Percentiles rank a stretch among this genome's conserved stretches.
These are phyloP conservation scores for Spathaspora sp. DNA, from an alignment of 1,139 yeast species.

Conservation along the genomic window DNA sequence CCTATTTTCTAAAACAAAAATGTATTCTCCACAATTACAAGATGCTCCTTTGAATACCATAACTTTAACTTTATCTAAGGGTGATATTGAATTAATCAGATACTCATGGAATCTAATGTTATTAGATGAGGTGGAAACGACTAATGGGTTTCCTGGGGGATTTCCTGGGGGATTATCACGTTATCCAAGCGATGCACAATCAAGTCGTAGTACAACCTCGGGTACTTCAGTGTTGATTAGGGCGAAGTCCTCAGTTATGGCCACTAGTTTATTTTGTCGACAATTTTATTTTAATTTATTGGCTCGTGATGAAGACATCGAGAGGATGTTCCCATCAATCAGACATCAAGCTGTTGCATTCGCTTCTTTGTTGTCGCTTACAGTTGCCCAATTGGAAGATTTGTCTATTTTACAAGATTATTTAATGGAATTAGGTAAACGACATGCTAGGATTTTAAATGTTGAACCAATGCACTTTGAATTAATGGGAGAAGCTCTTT, in stretches of 20 bases:
- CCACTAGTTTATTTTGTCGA: constrained; percentile 55
- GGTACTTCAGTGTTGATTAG: constrained; percentile 2
- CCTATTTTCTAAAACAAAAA: too few relatives aligned
- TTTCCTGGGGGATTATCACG: background rate
- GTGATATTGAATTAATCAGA: constrained; percentile 41
- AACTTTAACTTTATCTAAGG: constrained; percentile 26
- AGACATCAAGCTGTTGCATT: constrained; percentile 74
- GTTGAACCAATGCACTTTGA: constrained; percentile 74
- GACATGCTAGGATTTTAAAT: constrained; percentile 74
- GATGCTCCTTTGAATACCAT: too few relatives aligned
- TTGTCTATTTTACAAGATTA: constrained; percentile 54
- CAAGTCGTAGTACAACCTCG: constrained; percentile 1
- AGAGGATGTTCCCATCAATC: constrained; percentile 60
- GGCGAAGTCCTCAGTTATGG: constrained; percentile 24
- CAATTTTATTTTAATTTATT: constrained; percentile 63
- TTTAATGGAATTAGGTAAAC: constrained; percentile 63
- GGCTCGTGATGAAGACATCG: constrained; percentile 52
- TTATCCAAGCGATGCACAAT: background rate
- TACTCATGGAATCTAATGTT: constrained; percentile 48
- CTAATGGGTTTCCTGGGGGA: background rate
- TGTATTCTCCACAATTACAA: too few relatives aligned
- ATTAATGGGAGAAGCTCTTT: constrained; percentile 75
- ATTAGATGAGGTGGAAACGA: constrained; percentile 30
- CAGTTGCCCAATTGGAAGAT: constrained; percentile 48
- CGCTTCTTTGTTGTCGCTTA: constrained; percentile 75